Evolutionary conservation across 148 eudicot species (phyloP).

Genomic region (Chenopodium berlandieri): DNA sequence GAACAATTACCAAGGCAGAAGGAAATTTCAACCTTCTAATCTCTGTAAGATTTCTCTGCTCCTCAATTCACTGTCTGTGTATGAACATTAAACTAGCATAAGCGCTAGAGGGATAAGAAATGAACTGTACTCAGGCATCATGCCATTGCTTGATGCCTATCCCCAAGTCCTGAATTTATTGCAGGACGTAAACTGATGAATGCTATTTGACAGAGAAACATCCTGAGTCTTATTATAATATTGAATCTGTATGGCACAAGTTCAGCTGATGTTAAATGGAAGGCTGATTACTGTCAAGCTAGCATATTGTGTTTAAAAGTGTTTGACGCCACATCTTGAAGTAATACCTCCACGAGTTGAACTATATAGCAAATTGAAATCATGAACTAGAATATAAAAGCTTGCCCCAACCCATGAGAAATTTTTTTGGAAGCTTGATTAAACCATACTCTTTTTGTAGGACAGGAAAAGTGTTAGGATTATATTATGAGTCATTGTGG

Average conservation of each 20-base stretch:
- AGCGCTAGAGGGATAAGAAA: not conserved
- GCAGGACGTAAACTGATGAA: too few species aligned
- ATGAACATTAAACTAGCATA: not conserved
- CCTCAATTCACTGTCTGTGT: too few species aligned
- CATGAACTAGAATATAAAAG: not conserved
- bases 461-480: too few species aligned
- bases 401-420: not conserved
- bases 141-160: not conserved
- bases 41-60: conserved; percentile 19
- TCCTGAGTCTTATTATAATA: too few species aligned
- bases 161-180: not conserved
- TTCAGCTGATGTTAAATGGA: not conserved
- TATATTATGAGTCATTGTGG: not conserved
- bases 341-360: too few species aligned
- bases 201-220: not conserved
- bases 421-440: not conserved
- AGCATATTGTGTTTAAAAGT: not conserved
- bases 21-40: conserved; percentile 2
- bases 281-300: not conserved
- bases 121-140: not conserved
- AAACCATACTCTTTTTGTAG: not conserved
- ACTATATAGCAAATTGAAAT: not conserved
- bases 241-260: not conserved
- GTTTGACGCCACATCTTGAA: not conserved
- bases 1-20: conserved; percentile 36